Evolutionary conservation across 192 early-diverging fungal genomes (phyloP), one percentile per base, ranked within the genome.

Genomic region (Backusella psychrophila): DNA sequence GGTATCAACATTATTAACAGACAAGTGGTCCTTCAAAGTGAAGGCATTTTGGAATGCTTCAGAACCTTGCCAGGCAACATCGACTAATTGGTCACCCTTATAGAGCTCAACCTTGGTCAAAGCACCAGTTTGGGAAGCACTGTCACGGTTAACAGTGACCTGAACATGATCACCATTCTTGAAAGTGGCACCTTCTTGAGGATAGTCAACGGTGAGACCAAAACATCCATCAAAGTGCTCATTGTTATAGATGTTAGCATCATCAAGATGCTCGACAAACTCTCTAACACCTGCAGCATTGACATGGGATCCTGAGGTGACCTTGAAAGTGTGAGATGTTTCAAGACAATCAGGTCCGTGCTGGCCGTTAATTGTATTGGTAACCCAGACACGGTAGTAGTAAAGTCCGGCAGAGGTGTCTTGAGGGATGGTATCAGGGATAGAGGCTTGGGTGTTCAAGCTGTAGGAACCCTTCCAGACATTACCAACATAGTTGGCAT

Each of bases 341-440:
- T 77, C 44, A 38, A 77, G 59, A 59, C 80, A 81, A 42, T 77
- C 80, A 49, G 80, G 80, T 6, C 80, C 80, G 38, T 81, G 80
- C 71, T 77, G 71, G 8, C 75, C 75, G 21, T 74, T 56, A 19
- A 81, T 69, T 29, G 33, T 35, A 59, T 81, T 81, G 72, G 80
- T 81, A 29, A 81, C 80, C 80, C 80, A 81, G 33, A 81, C 80
- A 77, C 80, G 80, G 56, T 81, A 81, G 72, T 81, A 81, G 68
- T 81, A 81, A 65, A 71, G 75, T 69, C 80, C 80, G 49, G 80
- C 80, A 63, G 76, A 12, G 9, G 39, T 53, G 29, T 70, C 71
- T 36, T 73, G 31, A 23, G 76, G 76, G 21, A 81, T 65, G 1
- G 41, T 59, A 21, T 81, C 80, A 9, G 19, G 4, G 26, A 81